These are phyloP conservation scores for Ambrosia hybrid DNA, from an alignment of 140 eudicot species.

Conservation along the genomic window DNA sequence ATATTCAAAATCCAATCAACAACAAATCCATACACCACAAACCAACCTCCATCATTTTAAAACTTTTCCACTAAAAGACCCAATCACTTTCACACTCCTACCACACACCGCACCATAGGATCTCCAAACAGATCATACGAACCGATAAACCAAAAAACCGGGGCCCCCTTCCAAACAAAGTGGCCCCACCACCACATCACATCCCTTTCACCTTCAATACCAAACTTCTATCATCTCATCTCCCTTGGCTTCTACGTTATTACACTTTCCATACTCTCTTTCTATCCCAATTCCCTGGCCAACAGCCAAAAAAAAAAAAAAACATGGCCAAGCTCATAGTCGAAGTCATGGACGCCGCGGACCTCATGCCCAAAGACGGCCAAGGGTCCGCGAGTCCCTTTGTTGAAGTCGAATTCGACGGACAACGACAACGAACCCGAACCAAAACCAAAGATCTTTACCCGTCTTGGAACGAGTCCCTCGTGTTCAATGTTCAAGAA, in stretches of 20 bases:
- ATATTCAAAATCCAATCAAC: too few relatives aligned
- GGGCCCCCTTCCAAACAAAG: not conserved
- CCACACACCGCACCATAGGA: not conserved
- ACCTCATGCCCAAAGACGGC: slow-evolving; percentile 98
- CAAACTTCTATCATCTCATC: not conserved
- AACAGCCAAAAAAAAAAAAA: not conserved
- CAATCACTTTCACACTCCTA: too few relatives aligned
- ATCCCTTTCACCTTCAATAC: slow-evolving; percentile 19
- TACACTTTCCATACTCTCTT: slow-evolving; percentile 1
- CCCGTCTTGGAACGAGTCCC: slow-evolving; percentile 75
- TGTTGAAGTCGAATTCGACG: slow-evolving; percentile 69
- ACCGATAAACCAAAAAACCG: slow-evolving; percentile 30
- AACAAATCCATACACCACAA: too few relatives aligned
- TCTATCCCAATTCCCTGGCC: slow-evolving; percentile 19
- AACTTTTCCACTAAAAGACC: too few relatives aligned
- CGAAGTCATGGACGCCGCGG: slow-evolving; percentile 68
- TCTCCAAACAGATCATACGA: slow-evolving; percentile 27
- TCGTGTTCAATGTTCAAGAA: slow-evolving; percentile 57
- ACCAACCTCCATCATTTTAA: too few relatives aligned
- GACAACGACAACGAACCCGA: slow-evolving; percentile 56
- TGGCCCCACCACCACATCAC: slow-evolving; percentile 23
- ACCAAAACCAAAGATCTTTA: slow-evolving; percentile 66
- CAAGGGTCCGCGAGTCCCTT: slow-evolving; percentile 86
- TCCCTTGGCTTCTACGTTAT: slow-evolving; percentile 30
- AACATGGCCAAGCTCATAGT: slow-evolving; percentile 66